phyloP scores from a whole-genome alignment of 2,329 filamentous ascomycete genomes.

The Hypoxylon rubiginosum region DNA sequence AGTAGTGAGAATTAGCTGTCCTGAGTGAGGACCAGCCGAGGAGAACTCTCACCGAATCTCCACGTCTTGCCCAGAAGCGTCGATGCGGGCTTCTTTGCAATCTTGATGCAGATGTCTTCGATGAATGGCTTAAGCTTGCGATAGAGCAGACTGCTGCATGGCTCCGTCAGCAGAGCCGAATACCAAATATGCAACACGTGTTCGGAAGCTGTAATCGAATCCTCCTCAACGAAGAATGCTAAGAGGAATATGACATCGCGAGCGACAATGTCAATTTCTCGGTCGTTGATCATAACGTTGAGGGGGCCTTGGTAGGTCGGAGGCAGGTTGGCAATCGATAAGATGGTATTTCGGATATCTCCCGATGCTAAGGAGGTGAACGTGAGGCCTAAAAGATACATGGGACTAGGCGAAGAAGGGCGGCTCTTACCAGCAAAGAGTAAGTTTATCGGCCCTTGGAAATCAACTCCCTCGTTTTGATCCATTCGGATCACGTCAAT shows the following conservation, averaged over 20 bases:
- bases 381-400: too few species aligned
- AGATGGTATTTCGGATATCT: conserved; percentile 32
- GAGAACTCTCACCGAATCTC: conserved; percentile 28
- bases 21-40: conserved; percentile 30
- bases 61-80: conserved; percentile 31
- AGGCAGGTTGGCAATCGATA: conserved; percentile 26
- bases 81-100: conserved; percentile 15
- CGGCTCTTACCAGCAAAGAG: conserved; percentile 30
- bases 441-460: conserved; percentile 12
- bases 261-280: conserved; percentile 26
- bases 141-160: conserved; percentile 15
- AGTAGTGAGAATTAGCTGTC: conserved; percentile 30
- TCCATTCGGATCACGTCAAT: conserved; percentile 29
- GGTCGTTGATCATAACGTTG: conserved; percentile 30
- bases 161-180: conserved; percentile 25
- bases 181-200: conserved; percentile 37
- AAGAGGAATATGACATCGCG: conserved; percentile 35
- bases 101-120: conserved; percentile 34
- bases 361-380: conserved; percentile 26
- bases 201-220: conserved; percentile 20
- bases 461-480: conserved; percentile 24
- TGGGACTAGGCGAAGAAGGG: neutral
- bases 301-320: conserved; percentile 12
- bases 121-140: conserved; percentile 27
- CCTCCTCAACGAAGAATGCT: conserved; percentile 26